A percentile compares a stretch with the other conserved stretches of the same genome.
Conservation (phyloP, 2,329 filamentous ascomycete species). For the Nakataea oryzae region DNA sequence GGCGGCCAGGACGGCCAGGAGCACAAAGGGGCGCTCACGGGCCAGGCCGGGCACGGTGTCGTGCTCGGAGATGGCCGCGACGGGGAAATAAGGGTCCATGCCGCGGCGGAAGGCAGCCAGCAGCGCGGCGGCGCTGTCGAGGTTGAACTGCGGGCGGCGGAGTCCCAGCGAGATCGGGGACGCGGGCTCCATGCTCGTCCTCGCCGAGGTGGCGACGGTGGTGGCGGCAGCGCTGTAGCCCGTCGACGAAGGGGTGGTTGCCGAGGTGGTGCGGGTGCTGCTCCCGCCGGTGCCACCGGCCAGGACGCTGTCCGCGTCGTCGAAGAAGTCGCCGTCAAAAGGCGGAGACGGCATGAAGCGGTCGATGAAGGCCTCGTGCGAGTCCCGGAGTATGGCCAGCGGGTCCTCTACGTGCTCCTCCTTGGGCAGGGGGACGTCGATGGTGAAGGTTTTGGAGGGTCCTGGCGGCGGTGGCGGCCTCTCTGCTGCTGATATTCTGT, state of each 20-base stretch:
- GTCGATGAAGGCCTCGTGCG: conserved; percentile 32
- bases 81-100: conserved; percentile 30
- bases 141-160: conserved; percentile 42
- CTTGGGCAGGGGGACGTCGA: conserved; percentile 37
- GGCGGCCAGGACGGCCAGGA: conserved; percentile 42
- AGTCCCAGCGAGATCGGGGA: conserved; percentile 19
- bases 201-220: background rate
- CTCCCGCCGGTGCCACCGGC: conserved; percentile 8
- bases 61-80: conserved; percentile 27
- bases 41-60: conserved; percentile 33
- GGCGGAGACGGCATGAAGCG: conserved; percentile 19
- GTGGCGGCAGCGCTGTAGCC: background rate
- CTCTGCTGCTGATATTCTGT: background rate
- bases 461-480: conserved; percentile 18
- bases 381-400: conserved; percentile 30
- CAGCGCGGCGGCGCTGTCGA: conserved; percentile 37
- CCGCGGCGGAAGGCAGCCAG: conserved; percentile 27
- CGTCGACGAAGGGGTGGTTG: background rate
- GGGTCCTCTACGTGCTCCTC: conserved; percentile 24
- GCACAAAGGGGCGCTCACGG: conserved; percentile 36
- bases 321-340: background rate
- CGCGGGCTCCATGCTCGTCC: background rate
- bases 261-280: conserved; percentile 1
- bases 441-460: conserved; percentile 39
- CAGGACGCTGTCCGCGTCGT: conserved; percentile 3